Evolutionary conservation across 768 basidiomycete genomes (phyloP), one percentile per base, ranked within the genome.

Genomic region (Auricularia auricula-judae): DNA sequence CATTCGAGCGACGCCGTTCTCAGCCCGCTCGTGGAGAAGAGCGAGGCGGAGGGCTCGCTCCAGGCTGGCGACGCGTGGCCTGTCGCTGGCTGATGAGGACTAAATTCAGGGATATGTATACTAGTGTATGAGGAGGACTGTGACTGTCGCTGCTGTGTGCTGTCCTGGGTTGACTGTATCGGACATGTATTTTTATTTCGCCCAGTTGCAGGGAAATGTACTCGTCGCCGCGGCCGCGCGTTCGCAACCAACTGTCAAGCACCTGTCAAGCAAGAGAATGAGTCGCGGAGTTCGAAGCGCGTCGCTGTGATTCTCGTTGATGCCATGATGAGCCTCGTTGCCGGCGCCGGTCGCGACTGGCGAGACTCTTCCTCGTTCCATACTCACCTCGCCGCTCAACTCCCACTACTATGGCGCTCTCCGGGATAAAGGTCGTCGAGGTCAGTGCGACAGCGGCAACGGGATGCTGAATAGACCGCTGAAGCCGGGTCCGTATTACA

Each of bases 401-500:
- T 14, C 65, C 34, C 39, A 16, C 59, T 16, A 39, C 44, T 1
- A 53, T 63, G 11, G 67, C 68, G 1, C 63, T 69, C 3, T 34
- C 42, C 3, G 68, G 68, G 21, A 51, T 69, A 42, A 65, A 66
- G 11, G 68, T 70, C 35, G 64, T 69, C 59, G 68, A 71, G 65
- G 68, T 70, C 59, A 47, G 65, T 62, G 60, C 12, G 42, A 8
- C 23, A 3, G 10, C 42, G 18, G 54, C 54, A 21, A 16, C 10
- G 54, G 12, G 54, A 21, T n/a, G 29, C 29, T 51, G 36, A 53
- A 54, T 63, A 34, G 34, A 29, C 29, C 29, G 47, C 8, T n/a
- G 54, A 16, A 53, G 47, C 16, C 43, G 18, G 35, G 1, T 43
- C 8, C 43, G 43, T 29, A 63, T 44, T 59, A 14, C 67, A 92